Evolutionary conservation across 148 eudicot species (phyloP).

Genomic region (Chenopodium formosanum): DNA sequence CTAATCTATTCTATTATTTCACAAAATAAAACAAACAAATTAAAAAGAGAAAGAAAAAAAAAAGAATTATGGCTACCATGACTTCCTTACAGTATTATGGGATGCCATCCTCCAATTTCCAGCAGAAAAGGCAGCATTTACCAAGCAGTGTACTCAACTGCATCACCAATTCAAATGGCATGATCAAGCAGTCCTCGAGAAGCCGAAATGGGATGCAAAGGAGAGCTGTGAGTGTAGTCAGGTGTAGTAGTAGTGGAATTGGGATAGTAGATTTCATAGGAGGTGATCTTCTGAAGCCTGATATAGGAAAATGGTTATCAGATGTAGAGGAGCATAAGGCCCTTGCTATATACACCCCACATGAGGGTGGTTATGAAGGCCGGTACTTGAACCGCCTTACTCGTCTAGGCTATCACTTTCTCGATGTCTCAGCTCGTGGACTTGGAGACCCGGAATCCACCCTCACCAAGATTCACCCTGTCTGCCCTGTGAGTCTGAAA

Average conservation of each 20-base stretch:
- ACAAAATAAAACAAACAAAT: neutral
- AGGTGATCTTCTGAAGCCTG: slow-evolving; percentile 78
- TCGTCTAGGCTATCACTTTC: slow-evolving; percentile 71
- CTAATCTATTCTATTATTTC: neutral
- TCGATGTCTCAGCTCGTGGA: slow-evolving; percentile 78
- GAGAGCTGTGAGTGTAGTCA: slow-evolving; percentile 14
- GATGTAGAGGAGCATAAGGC: slow-evolving; percentile 93
- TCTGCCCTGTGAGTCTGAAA: slow-evolving; percentile 69
- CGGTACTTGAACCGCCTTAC: slow-evolving; percentile 68
- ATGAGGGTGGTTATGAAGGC: slow-evolving; percentile 93
- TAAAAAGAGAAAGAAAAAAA: neutral
- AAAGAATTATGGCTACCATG: slow-evolving; percentile 23
- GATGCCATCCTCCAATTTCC: slow-evolving; percentile 18
- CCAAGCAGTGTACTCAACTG: slow-evolving; percentile 7
- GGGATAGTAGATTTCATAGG: slow-evolving; percentile 71
- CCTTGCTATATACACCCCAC: slow-evolving; percentile 77
- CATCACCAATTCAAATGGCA: slow-evolving; percentile 14
- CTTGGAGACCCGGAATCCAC: slow-evolving; percentile 84
- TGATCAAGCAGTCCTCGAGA: neutral
- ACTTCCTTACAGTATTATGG: slow-evolving; percentile 29
- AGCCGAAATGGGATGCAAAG: neutral
- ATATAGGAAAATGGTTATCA: slow-evolving; percentile 70
- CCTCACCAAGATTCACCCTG: slow-evolving; percentile 82
- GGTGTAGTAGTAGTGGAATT: slow-evolving; percentile 25
- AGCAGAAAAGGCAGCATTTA: slow-evolving; percentile 10